Evolutionary conservation across 495 filamentous ascomycete genomes (phyloP), one percentile per base, ranked within the genome.

Genomic region (Aspergillus bridgeri): DNA sequence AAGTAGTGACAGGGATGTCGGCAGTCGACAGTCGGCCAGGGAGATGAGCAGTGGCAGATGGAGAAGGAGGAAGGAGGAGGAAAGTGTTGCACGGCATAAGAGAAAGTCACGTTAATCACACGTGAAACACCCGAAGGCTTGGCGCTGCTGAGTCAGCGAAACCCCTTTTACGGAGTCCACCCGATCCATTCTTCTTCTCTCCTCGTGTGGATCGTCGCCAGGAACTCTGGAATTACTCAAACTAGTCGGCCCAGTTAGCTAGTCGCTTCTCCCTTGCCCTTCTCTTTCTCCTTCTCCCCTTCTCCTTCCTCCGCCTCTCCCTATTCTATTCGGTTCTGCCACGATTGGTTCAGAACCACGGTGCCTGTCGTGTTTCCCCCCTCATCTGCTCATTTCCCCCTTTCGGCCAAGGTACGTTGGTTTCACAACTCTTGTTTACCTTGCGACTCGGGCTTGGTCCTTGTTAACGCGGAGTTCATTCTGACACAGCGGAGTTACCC

Each of bases 131-230:
- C 52, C 48, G 48, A 54, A 49, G 43, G 59, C 64, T 66, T 66
- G 64, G 64, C 64, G 61, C 9, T 20, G 69, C 59, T 72, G 65
- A 72, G 65, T 72, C 61, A 65, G 55, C 51, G 50, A 56, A 70
- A 61, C 71, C 74, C 74, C 74, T 75, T 76, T 76, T 76, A 67
- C 73, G 60, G 58, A 62, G 60, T 55, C 42, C 59, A 25, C 52
- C 29, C 42, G 48, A 52, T 17, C 38, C 13, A 22, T 23, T 27
- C 46, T 9, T 13, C 18, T 33, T 25, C 21, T 7, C 6, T 54
- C 53, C 57, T 58, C 62, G 56, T 65, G 63, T 62, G 63, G 63
- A 65, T 65, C 63, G 56, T 58, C 42, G 42, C 19, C 33, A 33
- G 18, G 56, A 60, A 60, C 57, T 55, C 63, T 59, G 57, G 57